Conservation (phyloP, 208 protist genomes). For the Wallacemonas sp. region DNA sequence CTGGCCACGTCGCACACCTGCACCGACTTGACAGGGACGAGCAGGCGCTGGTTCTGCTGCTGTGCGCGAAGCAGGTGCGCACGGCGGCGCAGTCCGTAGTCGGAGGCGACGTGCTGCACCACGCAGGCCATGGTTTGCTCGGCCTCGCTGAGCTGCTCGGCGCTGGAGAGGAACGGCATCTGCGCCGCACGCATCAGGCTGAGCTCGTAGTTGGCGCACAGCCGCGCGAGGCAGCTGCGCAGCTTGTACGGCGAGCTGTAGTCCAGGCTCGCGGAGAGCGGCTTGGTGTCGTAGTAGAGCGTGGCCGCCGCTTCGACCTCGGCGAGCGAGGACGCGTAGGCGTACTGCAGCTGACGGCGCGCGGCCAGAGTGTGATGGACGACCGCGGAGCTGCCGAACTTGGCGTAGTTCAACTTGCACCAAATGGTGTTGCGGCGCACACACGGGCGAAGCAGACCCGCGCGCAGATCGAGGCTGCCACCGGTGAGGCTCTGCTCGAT, state of each 20-base stretch:
- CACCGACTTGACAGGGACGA: slow-evolving; percentile 44
- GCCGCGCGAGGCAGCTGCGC: slow-evolving; percentile 57
- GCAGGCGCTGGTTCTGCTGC: slow-evolving; percentile 36
- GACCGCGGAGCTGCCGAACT: slow-evolving; percentile 69
- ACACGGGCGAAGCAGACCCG: slow-evolving; percentile 58
- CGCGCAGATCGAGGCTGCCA: slow-evolving; percentile 60
- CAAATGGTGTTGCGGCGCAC: slow-evolving; percentile 54
- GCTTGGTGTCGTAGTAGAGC: slow-evolving; percentile 86
- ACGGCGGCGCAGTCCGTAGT: slow-evolving; percentile 65
- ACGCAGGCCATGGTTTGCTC: slow-evolving; percentile 55
- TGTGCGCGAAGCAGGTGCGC: slow-evolving; percentile 29
- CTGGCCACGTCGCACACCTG: slow-evolving; percentile 30
- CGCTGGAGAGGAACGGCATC: slow-evolving; percentile 60
- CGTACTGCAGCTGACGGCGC: slow-evolving; percentile 70
- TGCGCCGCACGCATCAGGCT: slow-evolving; percentile 68
- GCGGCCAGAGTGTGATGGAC: slow-evolving; percentile 81
- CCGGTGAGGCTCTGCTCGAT: slow-evolving; percentile 54
- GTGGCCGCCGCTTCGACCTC: slow-evolving; percentile 74
- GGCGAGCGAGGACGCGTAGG: slow-evolving; percentile 59
- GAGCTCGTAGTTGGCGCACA: slow-evolving; percentile 69
- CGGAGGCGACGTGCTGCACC: slow-evolving; percentile 30
- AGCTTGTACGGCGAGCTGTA: slow-evolving; percentile 85
- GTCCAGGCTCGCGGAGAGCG: slow-evolving; percentile 68
- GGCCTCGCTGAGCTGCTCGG: slow-evolving; percentile 59
- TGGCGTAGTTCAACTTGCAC: slow-evolving; percentile 81